Evolutionary conservation across 371 early-diverging fungal genomes (phyloP).

Genomic region (Rhizopus stolonifer): DNA sequence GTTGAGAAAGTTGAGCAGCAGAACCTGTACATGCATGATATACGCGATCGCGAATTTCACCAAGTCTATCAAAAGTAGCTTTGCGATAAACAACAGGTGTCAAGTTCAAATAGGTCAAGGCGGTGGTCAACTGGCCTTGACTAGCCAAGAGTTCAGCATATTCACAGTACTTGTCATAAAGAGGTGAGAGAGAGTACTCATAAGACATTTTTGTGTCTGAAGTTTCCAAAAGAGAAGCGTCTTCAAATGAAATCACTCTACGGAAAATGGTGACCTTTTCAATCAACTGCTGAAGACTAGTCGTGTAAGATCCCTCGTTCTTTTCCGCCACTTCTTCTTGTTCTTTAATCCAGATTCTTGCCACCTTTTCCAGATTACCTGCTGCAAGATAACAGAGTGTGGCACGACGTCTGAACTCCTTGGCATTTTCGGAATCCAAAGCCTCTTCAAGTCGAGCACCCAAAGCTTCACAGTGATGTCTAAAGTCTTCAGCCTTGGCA

Average conservation of each 20-base stretch:
- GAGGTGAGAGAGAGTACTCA: constrained; percentile 61
- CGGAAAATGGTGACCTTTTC: constrained; percentile 92
- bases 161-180: constrained; percentile 86
- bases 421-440: constrained; percentile 37
- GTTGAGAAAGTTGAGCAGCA: constrained; percentile 28
- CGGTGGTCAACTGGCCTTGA: constrained; percentile 76
- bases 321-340: constrained; percentile 46
- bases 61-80: constrained; percentile 40
- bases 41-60: constrained; percentile 76
- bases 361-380: constrained; percentile 85
- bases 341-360: constrained; percentile 78
- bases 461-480: constrained; percentile 66
- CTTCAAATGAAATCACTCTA: constrained; percentile 79
- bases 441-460: constrained; percentile 68
- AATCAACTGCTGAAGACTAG: constrained; percentile 74
- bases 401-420: constrained; percentile 59
- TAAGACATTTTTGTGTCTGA: constrained; percentile 45
- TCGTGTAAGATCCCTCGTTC: constrained; percentile 9
- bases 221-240: constrained; percentile 53
- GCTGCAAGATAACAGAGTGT: constrained; percentile 89
- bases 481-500: constrained; percentile 76
- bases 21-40: constrained; percentile 59
- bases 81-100: constrained; percentile 70
- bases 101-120: constrained; percentile 74
- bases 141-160: constrained; percentile 79